Evolutionary conservation across 2,329 filamentous ascomycete genomes (phyloP), one percentile per base, ranked within the genome.

Genomic region (Hortaea werneckii): DNA sequence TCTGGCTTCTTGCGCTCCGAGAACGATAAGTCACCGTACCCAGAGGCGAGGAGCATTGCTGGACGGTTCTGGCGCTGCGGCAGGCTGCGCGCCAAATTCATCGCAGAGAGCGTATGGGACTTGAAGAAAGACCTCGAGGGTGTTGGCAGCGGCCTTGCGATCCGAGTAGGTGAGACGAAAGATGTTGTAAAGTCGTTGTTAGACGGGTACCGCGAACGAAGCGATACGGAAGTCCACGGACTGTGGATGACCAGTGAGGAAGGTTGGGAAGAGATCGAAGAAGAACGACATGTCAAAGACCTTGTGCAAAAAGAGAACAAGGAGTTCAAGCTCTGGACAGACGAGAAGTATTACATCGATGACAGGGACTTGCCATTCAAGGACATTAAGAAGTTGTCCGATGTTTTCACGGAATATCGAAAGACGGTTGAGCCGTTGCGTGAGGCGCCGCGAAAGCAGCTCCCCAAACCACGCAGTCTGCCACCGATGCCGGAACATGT

Each of bases 301-400:
- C 58, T 78, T 0, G 80, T 83, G 45, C 64, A 73, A 20, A 61
- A 72, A 9, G 65, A 72, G 3, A 71, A 69, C 0, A 68, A 80
- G 4, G 71, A 78, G 1, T 85, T 87, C 60, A 76, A 77, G 59
- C 48, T 80, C 1, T 88, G 80, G 78, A 63, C 65, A 0, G 85
- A 90, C 55, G 85, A 88, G 63, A 90, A 89, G 60, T 89, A 85
- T 54, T 81, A 81, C 49, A 72, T 89, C 42, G 82, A 89, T 56
- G 83, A 89, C 54, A 79, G 79, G 20, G 84, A 90, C 57, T 61
- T 84, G 0, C 75, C 78, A 0, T 71, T 85, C 40, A 58, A 72
- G 2, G 65, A 72, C 4, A 70, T 79, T 0, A 59, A 72, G 29
- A 75, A 85, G 2, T 70, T 88, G 1, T 83, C 83, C 2, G 82